These are phyloP conservation scores for Boletus insuetus DNA, from an alignment of 768 basidiomycete species.

Conservation along the genomic window DNA sequence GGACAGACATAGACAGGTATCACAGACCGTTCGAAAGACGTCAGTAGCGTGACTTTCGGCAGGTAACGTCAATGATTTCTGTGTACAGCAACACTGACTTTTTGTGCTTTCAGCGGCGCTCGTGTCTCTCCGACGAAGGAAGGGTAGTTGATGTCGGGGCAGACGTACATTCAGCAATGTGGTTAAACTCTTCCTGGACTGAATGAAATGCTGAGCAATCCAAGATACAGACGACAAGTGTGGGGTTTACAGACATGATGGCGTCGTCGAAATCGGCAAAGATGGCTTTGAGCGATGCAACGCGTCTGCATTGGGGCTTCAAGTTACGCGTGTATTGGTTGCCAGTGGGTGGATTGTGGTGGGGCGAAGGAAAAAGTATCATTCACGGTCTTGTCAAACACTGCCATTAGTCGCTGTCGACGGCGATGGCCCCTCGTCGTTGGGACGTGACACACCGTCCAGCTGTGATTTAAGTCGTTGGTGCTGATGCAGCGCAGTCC, in stretches of 20 bases:
- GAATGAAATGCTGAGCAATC: background rate
- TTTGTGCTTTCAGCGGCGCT: too few relatives aligned
- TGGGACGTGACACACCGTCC: background rate
- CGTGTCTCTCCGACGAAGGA: too few relatives aligned
- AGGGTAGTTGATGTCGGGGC: background rate
- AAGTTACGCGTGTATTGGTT: background rate
- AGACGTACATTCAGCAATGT: constrained; percentile 72
- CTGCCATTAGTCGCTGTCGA: background rate
- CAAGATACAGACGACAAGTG: background rate
- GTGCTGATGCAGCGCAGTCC: background rate
- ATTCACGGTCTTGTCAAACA: constrained; percentile 9
- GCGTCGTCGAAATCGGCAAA: constrained; percentile 79
- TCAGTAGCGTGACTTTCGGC: too few relatives aligned
- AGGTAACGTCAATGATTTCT: too few relatives aligned
- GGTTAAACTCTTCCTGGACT: constrained; percentile 71
- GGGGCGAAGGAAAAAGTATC: constrained; percentile 19
- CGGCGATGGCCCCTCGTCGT: background rate
- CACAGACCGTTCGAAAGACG: too few relatives aligned
- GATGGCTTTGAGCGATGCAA: constrained; percentile 58
- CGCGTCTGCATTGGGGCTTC: constrained; percentile 19
- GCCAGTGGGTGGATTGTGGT: background rate
- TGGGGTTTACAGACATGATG: constrained; percentile 51
- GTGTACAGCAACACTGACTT: too few relatives aligned
- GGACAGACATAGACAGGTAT: too few relatives aligned
- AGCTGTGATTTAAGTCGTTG: background rate